Percentiles rank a stretch among this genome's conserved stretches.
phyloP scores from a whole-genome alignment of 768 basidiomycete genomes.

The Sarcodon aspratus region DNA sequence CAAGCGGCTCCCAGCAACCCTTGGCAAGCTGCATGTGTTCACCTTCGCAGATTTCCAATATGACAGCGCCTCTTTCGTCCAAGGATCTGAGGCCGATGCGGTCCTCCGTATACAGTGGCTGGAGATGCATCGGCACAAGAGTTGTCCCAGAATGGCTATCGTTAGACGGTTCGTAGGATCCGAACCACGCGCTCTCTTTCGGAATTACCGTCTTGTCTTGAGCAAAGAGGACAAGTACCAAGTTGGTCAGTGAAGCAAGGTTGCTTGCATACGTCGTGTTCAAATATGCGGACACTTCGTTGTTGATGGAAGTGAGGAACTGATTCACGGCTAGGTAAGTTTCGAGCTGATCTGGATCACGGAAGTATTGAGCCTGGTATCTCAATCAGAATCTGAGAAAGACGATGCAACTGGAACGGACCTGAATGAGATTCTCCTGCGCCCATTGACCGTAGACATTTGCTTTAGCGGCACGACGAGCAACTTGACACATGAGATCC shows the following conservation, averaged over 20 bases:
- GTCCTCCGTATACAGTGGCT: slow-evolving; percentile 66
- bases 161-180: slow-evolving; percentile 41
- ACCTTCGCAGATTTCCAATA: slow-evolving; percentile 54
- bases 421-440: slow-evolving; percentile 67
- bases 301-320: slow-evolving; percentile 73
- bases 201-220: slow-evolving; percentile 72
- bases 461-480: slow-evolving; percentile 44
- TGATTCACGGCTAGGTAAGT: slow-evolving; percentile 47
- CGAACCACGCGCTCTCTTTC: slow-evolving; percentile 83
- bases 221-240: slow-evolving; percentile 66
- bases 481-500: slow-evolving; percentile 62
- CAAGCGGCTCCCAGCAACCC: slow-evolving; percentile 21
- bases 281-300: slow-evolving; percentile 43
- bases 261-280: slow-evolving; percentile 53
- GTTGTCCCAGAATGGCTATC: slow-evolving; percentile 19
- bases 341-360: slow-evolving; percentile 53
- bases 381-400: neutral
- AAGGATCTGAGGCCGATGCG: slow-evolving; percentile 71
- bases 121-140: slow-evolving; percentile 54
- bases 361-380: slow-evolving; percentile 73
- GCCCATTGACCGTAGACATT: slow-evolving; percentile 71
- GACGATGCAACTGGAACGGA: slow-evolving; percentile 14
- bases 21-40: slow-evolving; percentile 61
- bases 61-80: slow-evolving; percentile 53
- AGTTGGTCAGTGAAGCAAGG: slow-evolving; percentile 46